Conservation (phyloP, 1,284 basidiomycete species). For the Chalciporus sp. region DNA sequence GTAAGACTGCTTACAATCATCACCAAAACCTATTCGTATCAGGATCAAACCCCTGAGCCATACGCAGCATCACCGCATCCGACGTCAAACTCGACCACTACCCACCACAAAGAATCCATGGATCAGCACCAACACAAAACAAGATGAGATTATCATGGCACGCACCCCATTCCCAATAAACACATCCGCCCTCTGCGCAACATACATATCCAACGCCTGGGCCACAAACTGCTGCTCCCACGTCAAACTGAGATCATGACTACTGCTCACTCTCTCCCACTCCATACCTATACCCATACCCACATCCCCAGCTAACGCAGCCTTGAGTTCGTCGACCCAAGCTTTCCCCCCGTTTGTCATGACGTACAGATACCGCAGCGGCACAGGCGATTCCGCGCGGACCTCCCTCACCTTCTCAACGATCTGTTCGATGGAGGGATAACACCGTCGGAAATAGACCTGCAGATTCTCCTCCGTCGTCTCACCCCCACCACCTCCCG, state of each 20-base stretch:
- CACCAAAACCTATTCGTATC: slow-evolving; percentile 33
- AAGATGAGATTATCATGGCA: background rate
- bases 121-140: background rate
- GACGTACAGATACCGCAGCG: slow-evolving; percentile 44
- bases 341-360: slow-evolving; percentile 54
- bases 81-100: slow-evolving; percentile 62
- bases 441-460: slow-evolving; percentile 42
- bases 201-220: slow-evolving; percentile 47
- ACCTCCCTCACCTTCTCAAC: slow-evolving; percentile 37
- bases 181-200: slow-evolving; percentile 45
- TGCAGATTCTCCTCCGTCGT: slow-evolving; percentile 25
- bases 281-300: slow-evolving; percentile 14
- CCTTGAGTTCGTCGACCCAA: slow-evolving; percentile 51
- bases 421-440: slow-evolving; percentile 44
- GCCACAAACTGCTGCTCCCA: slow-evolving; percentile 42
- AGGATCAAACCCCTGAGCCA: slow-evolving; percentile 26
- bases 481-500: slow-evolving; percentile 17
- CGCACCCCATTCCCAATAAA: slow-evolving; percentile 47
- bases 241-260: slow-evolving; percentile 40
- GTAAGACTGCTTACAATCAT: slow-evolving; percentile 4
- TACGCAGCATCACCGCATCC: slow-evolving; percentile 54
- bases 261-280: slow-evolving; percentile 33
- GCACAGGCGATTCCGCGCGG: slow-evolving; percentile 26
- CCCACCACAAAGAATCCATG: background rate
- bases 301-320: slow-evolving; percentile 30